Conservation (phyloP, 2,329 filamentous ascomycete genomes). For the Claviceps spartinae region DNA sequence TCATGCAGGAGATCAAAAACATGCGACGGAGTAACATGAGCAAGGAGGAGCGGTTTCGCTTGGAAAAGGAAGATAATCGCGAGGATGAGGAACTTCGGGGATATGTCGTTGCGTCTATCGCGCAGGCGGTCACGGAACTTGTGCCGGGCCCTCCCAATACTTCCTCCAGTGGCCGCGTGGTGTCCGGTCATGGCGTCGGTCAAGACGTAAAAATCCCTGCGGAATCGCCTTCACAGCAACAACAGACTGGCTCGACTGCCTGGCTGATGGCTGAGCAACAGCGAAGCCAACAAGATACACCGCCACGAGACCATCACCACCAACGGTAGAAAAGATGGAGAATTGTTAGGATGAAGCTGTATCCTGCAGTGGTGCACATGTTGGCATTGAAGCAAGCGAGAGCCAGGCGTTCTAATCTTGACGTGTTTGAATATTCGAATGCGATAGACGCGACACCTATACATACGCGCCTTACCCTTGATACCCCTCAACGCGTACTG, state of each 20-base stretch:
- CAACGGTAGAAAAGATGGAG: slow-evolving; percentile 11
- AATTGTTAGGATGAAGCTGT: neutral
- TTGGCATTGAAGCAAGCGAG: neutral
- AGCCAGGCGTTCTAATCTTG: too few relatives aligned
- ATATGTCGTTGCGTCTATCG: slow-evolving; percentile 61
- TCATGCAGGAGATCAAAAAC: slow-evolving; percentile 80
- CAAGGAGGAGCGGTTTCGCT: slow-evolving; percentile 70
- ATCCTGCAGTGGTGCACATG: neutral
- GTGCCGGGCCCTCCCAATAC: slow-evolving; percentile 33
- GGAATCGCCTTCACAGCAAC: slow-evolving; percentile 41
- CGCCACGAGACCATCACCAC: slow-evolving; percentile 30
- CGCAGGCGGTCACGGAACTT: slow-evolving; percentile 57
- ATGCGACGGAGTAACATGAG: slow-evolving; percentile 71
- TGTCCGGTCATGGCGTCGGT: slow-evolving; percentile 8
- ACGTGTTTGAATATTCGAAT: too few relatives aligned
- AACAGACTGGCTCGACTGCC: slow-evolving; percentile 36
- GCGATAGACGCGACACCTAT: too few relatives aligned
- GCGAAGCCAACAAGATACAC: slow-evolving; percentile 26
- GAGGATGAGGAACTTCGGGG: slow-evolving; percentile 64
- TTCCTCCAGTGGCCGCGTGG: slow-evolving; percentile 8
- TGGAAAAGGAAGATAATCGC: slow-evolving; percentile 66
- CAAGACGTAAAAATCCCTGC: slow-evolving; percentile 48
- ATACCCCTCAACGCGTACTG: too few relatives aligned
- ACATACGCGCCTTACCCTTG: too few relatives aligned
- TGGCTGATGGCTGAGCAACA: slow-evolving; percentile 36